These are phyloP conservation scores for Backusella macrospora DNA, from an alignment of 192 early-diverging fungal species.

Conservation along the genomic window DNA sequence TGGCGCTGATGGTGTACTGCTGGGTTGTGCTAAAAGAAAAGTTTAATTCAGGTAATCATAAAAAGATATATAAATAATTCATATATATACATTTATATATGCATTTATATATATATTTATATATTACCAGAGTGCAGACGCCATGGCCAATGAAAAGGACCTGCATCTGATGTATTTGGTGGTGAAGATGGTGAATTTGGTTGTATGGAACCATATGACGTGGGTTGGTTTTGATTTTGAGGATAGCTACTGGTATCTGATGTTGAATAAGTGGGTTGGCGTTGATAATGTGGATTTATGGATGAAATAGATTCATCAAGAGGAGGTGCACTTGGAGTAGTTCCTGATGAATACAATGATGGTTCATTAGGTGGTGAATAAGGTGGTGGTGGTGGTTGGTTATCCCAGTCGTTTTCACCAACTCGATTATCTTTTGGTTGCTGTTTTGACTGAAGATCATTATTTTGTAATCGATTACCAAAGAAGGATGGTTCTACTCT, in stretches of 20 bases:
- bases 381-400: neutral
- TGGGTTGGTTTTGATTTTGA: neutral
- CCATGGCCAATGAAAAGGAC: neutral
- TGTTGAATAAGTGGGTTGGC: neutral
- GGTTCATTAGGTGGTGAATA: neutral
- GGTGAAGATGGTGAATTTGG: neutral
- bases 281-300: neutral
- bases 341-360: neutral
- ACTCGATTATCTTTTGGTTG: neutral
- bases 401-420: neutral
- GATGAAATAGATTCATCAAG: neutral
- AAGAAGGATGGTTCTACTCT: slow-evolving; percentile 7
- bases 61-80: neutral
- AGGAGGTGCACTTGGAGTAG: neutral
- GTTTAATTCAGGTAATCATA: neutral
- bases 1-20: neutral
- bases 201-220: neutral
- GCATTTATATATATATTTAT: too few species aligned
- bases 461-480: slow-evolving; percentile 2
- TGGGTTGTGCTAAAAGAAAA: neutral
- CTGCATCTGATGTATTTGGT: neutral
- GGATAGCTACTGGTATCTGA: neutral
- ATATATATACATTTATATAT: neutral
- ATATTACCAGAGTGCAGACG: neutral
- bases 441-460: neutral